Evolutionary conservation across 169 alveolate genomes (phyloP).

Genomic region (Condylostoma magnum): DNA sequence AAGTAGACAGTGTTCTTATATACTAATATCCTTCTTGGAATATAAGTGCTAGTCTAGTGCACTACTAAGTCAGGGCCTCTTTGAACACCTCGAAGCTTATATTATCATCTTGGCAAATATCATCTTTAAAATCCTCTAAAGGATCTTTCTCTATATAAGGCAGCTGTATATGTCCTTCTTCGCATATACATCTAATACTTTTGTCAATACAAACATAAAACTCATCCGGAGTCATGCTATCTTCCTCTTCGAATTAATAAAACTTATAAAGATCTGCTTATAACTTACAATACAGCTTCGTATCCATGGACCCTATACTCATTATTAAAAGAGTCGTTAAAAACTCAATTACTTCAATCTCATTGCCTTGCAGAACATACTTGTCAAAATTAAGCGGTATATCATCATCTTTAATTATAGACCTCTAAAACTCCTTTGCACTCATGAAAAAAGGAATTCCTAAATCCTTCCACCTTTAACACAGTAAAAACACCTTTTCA

Average conservation of each 20-base stretch:
- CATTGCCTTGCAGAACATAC: not conserved
- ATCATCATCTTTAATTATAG: conserved; percentile 5
- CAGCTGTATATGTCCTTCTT: conserved; percentile 10
- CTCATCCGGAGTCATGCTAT: conserved; percentile 30
- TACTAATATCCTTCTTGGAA: conserved; percentile 19
- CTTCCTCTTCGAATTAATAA: conserved; percentile 9
- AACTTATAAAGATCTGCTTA: conserved; percentile 16
- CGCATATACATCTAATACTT: conserved; percentile 7
- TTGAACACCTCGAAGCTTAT: not conserved
- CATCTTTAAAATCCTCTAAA: conserved; percentile 25
- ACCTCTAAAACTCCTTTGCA: conserved; percentile 12
- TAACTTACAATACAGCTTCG: not conserved
- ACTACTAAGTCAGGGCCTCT: not conserved
- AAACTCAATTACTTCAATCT: conserved; percentile 18
- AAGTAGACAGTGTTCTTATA: conserved; percentile 12
- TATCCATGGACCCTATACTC: conserved; percentile 15
- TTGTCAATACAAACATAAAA: conserved; percentile 29
- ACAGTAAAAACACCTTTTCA: not conserved
- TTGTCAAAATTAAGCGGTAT: conserved; percentile 11
- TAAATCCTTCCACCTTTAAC: conserved; percentile 18
- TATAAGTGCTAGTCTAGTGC: not conserved
- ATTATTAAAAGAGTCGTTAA: conserved; percentile 2
- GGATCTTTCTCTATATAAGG: not conserved
- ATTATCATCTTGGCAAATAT: not conserved
- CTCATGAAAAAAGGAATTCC: conserved; percentile 29